Base-by-base conservation (phyloP, 768 basidiomycete genomes). In the Hericium rajendrae region DNA sequence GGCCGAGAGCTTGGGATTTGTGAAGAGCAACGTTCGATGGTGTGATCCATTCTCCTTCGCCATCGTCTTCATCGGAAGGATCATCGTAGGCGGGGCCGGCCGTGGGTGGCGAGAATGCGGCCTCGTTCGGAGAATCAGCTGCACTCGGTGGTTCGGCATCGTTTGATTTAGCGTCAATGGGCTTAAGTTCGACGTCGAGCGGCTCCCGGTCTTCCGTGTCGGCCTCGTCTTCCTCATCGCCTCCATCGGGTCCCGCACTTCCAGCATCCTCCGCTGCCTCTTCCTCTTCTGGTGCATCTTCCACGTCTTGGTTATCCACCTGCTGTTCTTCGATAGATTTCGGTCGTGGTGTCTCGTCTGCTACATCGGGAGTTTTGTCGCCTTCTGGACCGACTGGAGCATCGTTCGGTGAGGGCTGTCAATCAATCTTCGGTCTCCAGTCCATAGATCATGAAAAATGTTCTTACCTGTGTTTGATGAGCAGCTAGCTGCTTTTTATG, bases 41-140 rank as follows among this genome's bases (percentile, higher is more conserved):
- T 13, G 94, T 99, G 69, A 99, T 97, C 97, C 97, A 99, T 67
- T 94, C 94, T 8, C 92, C 93, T 68, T 88, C 88, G 13, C 85
- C 88, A 60, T 91, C 90, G 59, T 91, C 90, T 18, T 80, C 78
- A 59, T 85, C 84, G 0, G 83, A 85, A 1, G 86, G 87, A 68
- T 91, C 88, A 20, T 88, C 88, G 62, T 81, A 90, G 11, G 89
- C 62, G 1, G 78, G 76, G 37, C 54, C 53, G 2, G 54, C 20
- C 13, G 59, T 6, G 18, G 64, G 48, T 60, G 63, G 51, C 55
- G 60, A 49, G 52, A 52, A 51, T 60, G 48, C 32, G 40, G 58
- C 28, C 48, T 51, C 50, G 28, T 58, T 57, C n/a, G 61, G 20
- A 28, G 55, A 55, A 32, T 18, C 10, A 24, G 48, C 48, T 8